These are phyloP conservation scores for Starmera quercuum DNA, from an alignment of 805 yeast genomes.

Conservation along the genomic window DNA sequence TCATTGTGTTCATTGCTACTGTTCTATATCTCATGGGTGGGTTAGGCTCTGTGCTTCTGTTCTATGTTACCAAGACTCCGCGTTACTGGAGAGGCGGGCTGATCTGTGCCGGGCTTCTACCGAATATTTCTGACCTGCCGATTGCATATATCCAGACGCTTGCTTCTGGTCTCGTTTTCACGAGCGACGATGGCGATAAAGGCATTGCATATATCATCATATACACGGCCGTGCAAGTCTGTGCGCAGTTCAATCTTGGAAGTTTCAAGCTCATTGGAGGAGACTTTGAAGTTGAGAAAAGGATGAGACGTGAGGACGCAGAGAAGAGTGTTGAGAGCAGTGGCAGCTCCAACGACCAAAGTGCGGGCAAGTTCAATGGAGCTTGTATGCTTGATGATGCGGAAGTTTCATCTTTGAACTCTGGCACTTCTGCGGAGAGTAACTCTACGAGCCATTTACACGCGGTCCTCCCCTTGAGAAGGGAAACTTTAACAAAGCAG, in stretches of 20 bases:
- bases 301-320: slow-evolving; percentile 13
- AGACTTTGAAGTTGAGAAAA: slow-evolving; percentile 41
- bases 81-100: slow-evolving; percentile 66
- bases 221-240: slow-evolving; percentile 42
- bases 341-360: not conserved
- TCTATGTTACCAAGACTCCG: slow-evolving; percentile 28
- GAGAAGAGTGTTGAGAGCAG: slow-evolving; percentile 2
- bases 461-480: not conserved
- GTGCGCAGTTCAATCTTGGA: slow-evolving; percentile 58
- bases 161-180: slow-evolving; percentile 48
- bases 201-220: slow-evolving; percentile 81
- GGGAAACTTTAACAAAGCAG: no score
- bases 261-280: slow-evolving; percentile 56
- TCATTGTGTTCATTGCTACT: slow-evolving; percentile 45
- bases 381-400: not conserved
- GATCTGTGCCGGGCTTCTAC: slow-evolving; percentile 60
- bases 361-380: not conserved
- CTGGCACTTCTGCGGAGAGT: no score
- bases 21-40: slow-evolving; percentile 46
- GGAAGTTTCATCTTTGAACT: not conserved
- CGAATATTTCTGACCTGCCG: slow-evolving; percentile 66
- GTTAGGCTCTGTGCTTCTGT: slow-evolving; percentile 28
- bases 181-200: slow-evolving; percentile 46
- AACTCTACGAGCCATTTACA: not conserved
- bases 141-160: slow-evolving; percentile 65